phyloP scores from a whole-genome alignment of 208 protist species.

The Blechomonas ayalai region DNA sequence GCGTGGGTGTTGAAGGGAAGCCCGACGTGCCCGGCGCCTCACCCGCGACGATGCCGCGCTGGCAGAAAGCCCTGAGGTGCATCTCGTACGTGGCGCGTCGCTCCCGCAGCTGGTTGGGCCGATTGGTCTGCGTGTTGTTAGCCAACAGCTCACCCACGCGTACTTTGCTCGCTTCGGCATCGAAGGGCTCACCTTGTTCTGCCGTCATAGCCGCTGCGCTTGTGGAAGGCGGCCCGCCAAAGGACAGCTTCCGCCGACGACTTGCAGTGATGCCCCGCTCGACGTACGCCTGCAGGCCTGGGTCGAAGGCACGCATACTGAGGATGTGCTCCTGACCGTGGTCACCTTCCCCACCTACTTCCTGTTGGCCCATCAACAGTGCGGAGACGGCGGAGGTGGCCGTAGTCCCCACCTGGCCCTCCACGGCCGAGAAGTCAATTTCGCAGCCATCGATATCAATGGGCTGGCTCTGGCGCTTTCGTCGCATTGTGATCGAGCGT shows the following conservation, averaged over 20 bases:
- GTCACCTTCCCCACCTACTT: background rate
- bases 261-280: no score
- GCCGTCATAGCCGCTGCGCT: background rate
- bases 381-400: conserved; percentile 6
- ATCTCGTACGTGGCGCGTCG: conserved; percentile 17
- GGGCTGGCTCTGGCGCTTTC: conserved; percentile 12
- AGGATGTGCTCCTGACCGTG: background rate
- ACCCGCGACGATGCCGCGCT: background rate
- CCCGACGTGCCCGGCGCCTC: no score
- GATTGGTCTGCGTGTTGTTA: conserved; percentile 6
- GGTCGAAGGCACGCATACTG: background rate
- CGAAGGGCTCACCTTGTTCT: background rate
- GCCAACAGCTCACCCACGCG: conserved; percentile 6
- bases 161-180: background rate
- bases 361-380: background rate
- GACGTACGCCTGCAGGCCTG: background rate
- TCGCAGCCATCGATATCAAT: conserved; percentile 53
- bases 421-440: conserved; percentile 67
- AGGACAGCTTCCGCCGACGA: no score
- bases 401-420: conserved; percentile 6
- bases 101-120: conserved; percentile 1
- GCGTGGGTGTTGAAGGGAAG: no score
- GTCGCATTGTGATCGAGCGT: no score
- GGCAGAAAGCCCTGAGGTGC: conserved; percentile 8
- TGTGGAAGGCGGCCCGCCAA: background rate